phyloP scores from a whole-genome alignment of 1,284 basidiomycete species.

The Athelia sp. region DNA sequence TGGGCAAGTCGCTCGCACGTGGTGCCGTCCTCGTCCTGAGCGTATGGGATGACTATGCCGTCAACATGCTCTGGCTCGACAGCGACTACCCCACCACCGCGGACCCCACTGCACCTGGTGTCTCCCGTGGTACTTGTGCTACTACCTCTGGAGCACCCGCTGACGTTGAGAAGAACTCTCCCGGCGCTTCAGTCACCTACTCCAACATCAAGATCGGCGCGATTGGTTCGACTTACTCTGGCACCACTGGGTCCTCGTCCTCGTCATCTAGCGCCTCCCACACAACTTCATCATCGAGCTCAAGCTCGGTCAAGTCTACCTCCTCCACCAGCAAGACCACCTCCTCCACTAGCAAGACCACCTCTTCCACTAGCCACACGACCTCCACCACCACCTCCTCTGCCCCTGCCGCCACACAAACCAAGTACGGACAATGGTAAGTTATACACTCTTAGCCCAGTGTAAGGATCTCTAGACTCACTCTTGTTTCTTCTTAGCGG shows the following conservation, averaged over 20 bases:
- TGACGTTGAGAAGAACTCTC: slow-evolving; percentile 30
- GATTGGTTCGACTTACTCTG: slow-evolving; percentile 35
- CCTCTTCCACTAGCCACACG: not conserved
- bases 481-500: slow-evolving; percentile 1
- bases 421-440: slow-evolving; percentile 22
- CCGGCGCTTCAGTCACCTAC: slow-evolving; percentile 34
- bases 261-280: no score
- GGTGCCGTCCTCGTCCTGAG: slow-evolving; percentile 53
- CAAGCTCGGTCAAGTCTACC: no score
- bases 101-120: slow-evolving; percentile 29
- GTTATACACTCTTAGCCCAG: not conserved
- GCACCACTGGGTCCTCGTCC: no score
- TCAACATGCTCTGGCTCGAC: slow-evolving; percentile 56
- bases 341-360: no score
- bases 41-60: slow-evolving; percentile 54
- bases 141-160: slow-evolving; percentile 33
- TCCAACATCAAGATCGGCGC: slow-evolving; percentile 45
- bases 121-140: slow-evolving; percentile 38
- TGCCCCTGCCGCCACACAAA: slow-evolving; percentile 17
- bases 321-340: no score
- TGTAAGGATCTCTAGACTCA: not conserved
- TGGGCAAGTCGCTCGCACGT: slow-evolving; percentile 37
- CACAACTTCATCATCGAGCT: no score
- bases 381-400: slow-evolving; percentile 8
- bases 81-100: slow-evolving; percentile 34